Conservation (phyloP, 371 early-diverging fungal species). For the Mucor ambiguus region DNA sequence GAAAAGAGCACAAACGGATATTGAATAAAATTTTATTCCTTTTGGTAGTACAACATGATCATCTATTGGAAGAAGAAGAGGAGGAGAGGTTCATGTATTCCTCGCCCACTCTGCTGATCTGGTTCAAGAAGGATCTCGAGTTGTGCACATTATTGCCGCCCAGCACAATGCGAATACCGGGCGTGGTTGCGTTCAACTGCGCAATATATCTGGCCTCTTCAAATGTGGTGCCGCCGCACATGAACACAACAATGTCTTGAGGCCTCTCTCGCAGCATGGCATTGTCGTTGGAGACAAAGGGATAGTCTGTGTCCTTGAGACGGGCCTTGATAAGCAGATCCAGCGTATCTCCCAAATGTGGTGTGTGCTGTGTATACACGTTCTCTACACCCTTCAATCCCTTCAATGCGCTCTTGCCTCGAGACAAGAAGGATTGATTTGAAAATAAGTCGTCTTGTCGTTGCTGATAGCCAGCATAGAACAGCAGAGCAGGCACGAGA, state of each 20-base stretch:
- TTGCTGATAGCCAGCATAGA: slow-evolving; percentile 80
- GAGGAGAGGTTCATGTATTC: slow-evolving; percentile 14
- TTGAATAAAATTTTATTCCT: slow-evolving; percentile 3
- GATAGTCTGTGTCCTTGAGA: slow-evolving; percentile 77
- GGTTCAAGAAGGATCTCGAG: slow-evolving; percentile 43
- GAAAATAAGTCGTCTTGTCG: slow-evolving; percentile 90
- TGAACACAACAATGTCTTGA: slow-evolving; percentile 92
- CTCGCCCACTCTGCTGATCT: slow-evolving; percentile 16
- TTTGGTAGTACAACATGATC: slow-evolving; percentile 2
- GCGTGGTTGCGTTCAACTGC: slow-evolving; percentile 73
- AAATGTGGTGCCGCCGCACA: slow-evolving; percentile 92
- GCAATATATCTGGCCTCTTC: slow-evolving; percentile 88
- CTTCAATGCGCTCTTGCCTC: slow-evolving; percentile 81
- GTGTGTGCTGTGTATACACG: slow-evolving; percentile 97
- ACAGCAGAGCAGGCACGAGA: slow-evolving; percentile 74
- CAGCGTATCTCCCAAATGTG: slow-evolving; percentile 77
- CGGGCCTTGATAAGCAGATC: slow-evolving; percentile 80
- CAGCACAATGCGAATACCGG: slow-evolving; percentile 82
- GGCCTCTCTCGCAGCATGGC: slow-evolving; percentile 78
- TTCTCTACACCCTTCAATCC: slow-evolving; percentile 97
- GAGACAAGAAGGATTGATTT: slow-evolving; percentile 80
- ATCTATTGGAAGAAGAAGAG: not conserved
- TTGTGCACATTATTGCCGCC: slow-evolving; percentile 92
- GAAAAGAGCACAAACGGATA: not conserved
- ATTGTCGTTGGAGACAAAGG: slow-evolving; percentile 54